phyloP scores from a whole-genome alignment of 495 filamentous ascomycete species.

The Neurospora sp. region DNA sequence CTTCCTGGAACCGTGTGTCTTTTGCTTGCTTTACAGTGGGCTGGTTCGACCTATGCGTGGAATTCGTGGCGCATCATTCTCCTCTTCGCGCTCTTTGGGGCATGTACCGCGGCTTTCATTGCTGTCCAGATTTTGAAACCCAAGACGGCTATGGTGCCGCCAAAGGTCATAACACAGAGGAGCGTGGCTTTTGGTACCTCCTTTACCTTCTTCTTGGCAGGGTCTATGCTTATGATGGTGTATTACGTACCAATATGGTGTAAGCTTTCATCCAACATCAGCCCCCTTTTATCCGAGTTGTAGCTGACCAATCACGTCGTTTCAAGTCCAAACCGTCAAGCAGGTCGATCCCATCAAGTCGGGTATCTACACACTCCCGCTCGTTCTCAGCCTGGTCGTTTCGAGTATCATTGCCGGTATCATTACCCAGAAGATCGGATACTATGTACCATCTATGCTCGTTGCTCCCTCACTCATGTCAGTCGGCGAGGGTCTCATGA shows the following conservation, averaged over 20 bases:
- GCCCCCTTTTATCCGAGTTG: constrained; percentile 21
- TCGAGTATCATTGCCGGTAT: constrained; percentile 40
- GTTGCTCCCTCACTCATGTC: constrained; percentile 47
- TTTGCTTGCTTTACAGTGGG: constrained; percentile 79
- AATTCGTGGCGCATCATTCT: constrained; percentile 54
- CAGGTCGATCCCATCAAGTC: constrained; percentile 46
- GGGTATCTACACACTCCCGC: constrained; percentile 51
- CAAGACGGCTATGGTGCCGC: constrained; percentile 69
- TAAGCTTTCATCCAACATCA: constrained; percentile 28
- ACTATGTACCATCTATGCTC: constrained; percentile 61
- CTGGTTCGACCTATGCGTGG: constrained; percentile 65
- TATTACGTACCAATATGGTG: constrained; percentile 71
- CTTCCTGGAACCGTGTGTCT: constrained; percentile 63
- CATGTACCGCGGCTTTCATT: constrained; percentile 53
- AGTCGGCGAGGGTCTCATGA: constrained; percentile 58
- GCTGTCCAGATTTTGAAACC: constrained; percentile 55
- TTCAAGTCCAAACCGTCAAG: constrained; percentile 62
- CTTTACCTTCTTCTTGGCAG: constrained; percentile 51
- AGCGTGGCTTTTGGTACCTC: constrained; percentile 53
- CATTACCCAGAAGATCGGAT: constrained; percentile 47
- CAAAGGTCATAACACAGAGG: constrained; percentile 61
- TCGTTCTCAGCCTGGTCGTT: constrained; percentile 42
- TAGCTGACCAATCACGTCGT: constrained; percentile 37
- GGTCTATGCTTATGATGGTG: constrained; percentile 57
- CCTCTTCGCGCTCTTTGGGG: constrained; percentile 54